Evolutionary conservation across 805 yeast species (phyloP).

Genomic region (Wickerhamiella qilinensis): DNA sequence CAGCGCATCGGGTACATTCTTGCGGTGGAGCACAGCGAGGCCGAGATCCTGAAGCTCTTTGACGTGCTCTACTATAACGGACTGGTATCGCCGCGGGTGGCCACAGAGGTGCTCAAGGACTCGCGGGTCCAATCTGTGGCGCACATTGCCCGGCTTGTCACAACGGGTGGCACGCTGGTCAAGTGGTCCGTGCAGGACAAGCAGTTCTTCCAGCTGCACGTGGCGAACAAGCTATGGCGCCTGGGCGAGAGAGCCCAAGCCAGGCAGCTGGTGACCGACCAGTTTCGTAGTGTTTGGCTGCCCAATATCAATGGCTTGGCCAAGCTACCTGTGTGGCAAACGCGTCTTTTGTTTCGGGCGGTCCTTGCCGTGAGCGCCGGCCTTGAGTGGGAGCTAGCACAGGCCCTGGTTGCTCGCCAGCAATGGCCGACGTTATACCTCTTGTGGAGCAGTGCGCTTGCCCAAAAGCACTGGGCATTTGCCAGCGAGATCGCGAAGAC

Average conservation of each 20-base stretch:
- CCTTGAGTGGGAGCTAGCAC: neutral
- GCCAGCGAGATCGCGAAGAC: neutral
- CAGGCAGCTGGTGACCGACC: constrained; percentile 8
- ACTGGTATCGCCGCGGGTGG: constrained; percentile 11
- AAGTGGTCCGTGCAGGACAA: constrained; percentile 15
- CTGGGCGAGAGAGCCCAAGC: constrained; percentile 12
- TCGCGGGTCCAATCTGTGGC: constrained; percentile 11
- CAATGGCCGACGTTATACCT: neutral
- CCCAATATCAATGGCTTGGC: neutral
- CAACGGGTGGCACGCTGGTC: constrained; percentile 15
- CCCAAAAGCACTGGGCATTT: neutral
- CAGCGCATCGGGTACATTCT: constrained; percentile 3
- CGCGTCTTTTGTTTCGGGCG: constrained; percentile 8
- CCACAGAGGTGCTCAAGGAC: constrained; percentile 14
- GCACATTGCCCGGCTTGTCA: constrained; percentile 14
- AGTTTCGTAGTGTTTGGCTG: constrained; percentile 13
- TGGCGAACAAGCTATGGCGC: constrained; percentile 18
- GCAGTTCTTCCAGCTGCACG: constrained; percentile 15
- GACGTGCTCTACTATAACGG: constrained; percentile 17
- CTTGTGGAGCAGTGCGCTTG: constrained; percentile 1
- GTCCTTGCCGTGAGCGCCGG: constrained; percentile 5
- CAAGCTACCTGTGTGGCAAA: constrained; percentile 1
- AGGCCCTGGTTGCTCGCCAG: neutral
- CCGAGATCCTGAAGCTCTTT: constrained; percentile 12
- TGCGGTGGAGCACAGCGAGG: constrained; percentile 6